Evolutionary conservation across 768 basidiomycete genomes (phyloP).

Genomic region (Calocera viscosa): DNA sequence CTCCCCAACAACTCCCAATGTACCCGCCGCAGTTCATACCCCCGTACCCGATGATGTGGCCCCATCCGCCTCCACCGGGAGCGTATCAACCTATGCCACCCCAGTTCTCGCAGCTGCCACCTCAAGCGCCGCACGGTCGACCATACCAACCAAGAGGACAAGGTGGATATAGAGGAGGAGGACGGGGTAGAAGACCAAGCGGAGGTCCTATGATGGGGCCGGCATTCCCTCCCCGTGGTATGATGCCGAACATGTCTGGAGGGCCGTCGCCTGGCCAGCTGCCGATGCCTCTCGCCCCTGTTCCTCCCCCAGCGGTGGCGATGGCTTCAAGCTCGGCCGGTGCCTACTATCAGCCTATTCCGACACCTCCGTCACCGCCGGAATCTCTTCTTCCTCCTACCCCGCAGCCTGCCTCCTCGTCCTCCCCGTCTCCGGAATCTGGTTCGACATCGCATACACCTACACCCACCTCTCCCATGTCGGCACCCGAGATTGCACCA

Average conservation of each 20-base stretch:
- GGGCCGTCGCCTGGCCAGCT: not conserved
- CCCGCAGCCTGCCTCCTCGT: not conserved
- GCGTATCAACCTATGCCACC: not conserved
- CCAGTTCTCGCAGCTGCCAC: not conserved
- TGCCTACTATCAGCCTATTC: not conserved
- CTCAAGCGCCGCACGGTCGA: not conserved
- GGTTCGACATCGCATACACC: not conserved
- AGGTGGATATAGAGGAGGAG: not conserved
- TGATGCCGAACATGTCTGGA: not conserved
- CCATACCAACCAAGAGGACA: constrained; percentile 3
- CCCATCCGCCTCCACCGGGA: not conserved
- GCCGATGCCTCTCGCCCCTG: not conserved
- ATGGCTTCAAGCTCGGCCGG: not conserved
- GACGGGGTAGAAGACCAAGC: not conserved
- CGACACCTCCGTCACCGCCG: not conserved
- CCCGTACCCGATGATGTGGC: constrained; percentile 2
- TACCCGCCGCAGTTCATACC: constrained; percentile 1
- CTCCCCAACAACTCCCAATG: not conserved
- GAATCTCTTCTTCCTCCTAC: not conserved
- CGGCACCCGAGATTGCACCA: not conserved
- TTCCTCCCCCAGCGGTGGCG: not conserved
- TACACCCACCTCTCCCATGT: not conserved
- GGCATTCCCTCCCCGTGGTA: not conserved
- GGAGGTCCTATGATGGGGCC: not conserved
- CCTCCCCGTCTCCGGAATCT: not conserved